Conservation (phyloP, 1,284 basidiomycete genomes). For the Leccinum griseonigrum region DNA sequence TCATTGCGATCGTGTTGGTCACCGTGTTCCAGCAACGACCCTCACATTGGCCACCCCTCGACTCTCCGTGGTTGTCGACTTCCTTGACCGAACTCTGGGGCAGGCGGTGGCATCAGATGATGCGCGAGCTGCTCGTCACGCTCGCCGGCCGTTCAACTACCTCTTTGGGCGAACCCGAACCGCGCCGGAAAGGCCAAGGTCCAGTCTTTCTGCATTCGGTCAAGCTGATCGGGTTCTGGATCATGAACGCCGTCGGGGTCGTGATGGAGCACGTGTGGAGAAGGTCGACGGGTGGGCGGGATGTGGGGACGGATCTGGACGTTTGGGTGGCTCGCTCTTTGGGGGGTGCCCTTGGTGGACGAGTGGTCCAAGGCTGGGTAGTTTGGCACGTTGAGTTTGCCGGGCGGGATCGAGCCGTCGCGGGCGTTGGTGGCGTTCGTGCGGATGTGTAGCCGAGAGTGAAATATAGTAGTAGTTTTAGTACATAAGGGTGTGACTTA, state of each 20-base stretch:
- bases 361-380: constrained; percentile 48
- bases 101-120: constrained; percentile 45
- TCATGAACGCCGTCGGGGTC: constrained; percentile 51
- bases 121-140: constrained; percentile 26
- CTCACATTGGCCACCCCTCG: constrained; percentile 41
- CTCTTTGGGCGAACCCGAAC: constrained; percentile 39
- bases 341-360: constrained; percentile 48
- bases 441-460: neutral
- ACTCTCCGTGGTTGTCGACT: constrained; percentile 37
- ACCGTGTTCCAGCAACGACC: constrained; percentile 33
- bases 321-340: constrained; percentile 44
- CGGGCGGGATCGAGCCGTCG: constrained; percentile 13
- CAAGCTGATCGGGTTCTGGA: constrained; percentile 18
- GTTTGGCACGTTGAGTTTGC: constrained; percentile 12
- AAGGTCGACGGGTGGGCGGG: constrained; percentile 42
- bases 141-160: constrained; percentile 28
- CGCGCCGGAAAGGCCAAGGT: no score
- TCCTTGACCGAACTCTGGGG: constrained; percentile 44
- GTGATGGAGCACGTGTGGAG: constrained; percentile 48
- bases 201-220: constrained; percentile 31
- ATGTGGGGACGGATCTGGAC: constrained; percentile 50
- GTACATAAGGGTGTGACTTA: no score
- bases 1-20: constrained; percentile 43
- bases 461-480: no score
- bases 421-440: constrained; percentile 8